A percentile compares a stretch with the other conserved stretches of the same genome.
These are phyloP conservation scores for Amanita brunnescens DNA, from an alignment of 768 basidiomycete genomes.

Conservation along the genomic window DNA sequence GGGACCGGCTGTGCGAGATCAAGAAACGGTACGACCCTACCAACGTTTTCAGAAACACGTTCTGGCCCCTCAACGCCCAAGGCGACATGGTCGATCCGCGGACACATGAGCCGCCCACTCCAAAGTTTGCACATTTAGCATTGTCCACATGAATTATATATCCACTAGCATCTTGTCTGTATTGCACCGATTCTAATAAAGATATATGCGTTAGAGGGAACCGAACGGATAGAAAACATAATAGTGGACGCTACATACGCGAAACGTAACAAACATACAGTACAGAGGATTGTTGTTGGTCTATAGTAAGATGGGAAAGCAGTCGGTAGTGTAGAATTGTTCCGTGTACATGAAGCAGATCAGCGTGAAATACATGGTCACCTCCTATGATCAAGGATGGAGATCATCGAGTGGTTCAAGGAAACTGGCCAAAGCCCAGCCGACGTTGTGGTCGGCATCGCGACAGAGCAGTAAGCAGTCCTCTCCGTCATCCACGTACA, in stretches of 20 bases:
- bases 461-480: slow-evolving; percentile 74
- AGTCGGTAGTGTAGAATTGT: not conserved
- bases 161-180: not conserved
- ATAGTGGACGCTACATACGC: slow-evolving; percentile 2
- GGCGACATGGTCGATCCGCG: slow-evolving; percentile 47
- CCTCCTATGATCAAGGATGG: not conserved
- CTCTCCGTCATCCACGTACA: slow-evolving; percentile 70
- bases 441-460: slow-evolving; percentile 45
- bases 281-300: not conserved
- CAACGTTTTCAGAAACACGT: slow-evolving; percentile 65
- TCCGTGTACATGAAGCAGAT: not conserved
- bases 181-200: slow-evolving; percentile 3
- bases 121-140: slow-evolving; percentile 19
- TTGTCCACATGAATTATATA: slow-evolving; percentile 9
- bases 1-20: slow-evolving; percentile 58
- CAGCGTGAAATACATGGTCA: not conserved
- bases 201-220: too few relatives aligned
- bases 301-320: not conserved
- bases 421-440: slow-evolving; percentile 82
- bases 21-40: slow-evolving; percentile 73
- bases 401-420: slow-evolving; percentile 44
- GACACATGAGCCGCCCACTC: slow-evolving; percentile 55
- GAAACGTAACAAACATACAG: not conserved
- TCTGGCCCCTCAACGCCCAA: slow-evolving; percentile 68
- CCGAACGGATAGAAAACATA: too few relatives aligned